Evolutionary conservation across 768 basidiomycete genomes (phyloP).

Genomic region (Mycena epipterygia): DNA sequence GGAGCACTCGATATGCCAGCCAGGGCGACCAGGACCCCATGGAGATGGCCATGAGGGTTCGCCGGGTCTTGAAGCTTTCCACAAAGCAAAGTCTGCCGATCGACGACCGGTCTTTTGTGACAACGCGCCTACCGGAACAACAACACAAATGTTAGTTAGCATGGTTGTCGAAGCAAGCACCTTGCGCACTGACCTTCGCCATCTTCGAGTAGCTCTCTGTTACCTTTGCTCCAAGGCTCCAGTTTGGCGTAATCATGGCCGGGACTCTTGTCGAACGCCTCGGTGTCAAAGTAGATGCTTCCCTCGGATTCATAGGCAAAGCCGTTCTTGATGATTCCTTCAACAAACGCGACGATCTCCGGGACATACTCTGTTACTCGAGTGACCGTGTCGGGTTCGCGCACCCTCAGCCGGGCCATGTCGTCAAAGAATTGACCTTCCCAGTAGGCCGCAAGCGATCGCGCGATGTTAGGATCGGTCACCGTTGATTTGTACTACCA

Average conservation of each 20-base stretch:
- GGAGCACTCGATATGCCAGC: constrained; percentile 99
- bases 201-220: constrained; percentile 89
- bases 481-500: constrained; percentile 82
- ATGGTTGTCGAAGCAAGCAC: background rate
- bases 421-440: constrained; percentile 92
- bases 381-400: constrained; percentile 91
- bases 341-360: constrained; percentile 92
- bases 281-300: constrained; percentile 94
- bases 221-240: constrained; percentile 96
- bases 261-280: constrained; percentile 80
- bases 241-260: constrained; percentile 93
- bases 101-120: constrained; percentile 73
- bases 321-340: constrained; percentile 87
- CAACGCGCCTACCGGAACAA: constrained; percentile 62
- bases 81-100: constrained; percentile 96
- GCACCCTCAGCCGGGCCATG: constrained; percentile 90
- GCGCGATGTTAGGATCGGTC: constrained; percentile 88
- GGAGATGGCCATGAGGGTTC: constrained; percentile 97
- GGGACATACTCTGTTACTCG: constrained; percentile 98
- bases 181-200: constrained; percentile 80
- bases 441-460: constrained; percentile 88
- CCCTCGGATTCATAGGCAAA: constrained; percentile 80
- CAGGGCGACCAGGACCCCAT: constrained; percentile 96
- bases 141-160: constrained; percentile 38
- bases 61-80: constrained; percentile 97